phyloP scores from a whole-genome alignment of 2,329 filamentous ascomycete genomes.

The Xylogone sp. region DNA sequence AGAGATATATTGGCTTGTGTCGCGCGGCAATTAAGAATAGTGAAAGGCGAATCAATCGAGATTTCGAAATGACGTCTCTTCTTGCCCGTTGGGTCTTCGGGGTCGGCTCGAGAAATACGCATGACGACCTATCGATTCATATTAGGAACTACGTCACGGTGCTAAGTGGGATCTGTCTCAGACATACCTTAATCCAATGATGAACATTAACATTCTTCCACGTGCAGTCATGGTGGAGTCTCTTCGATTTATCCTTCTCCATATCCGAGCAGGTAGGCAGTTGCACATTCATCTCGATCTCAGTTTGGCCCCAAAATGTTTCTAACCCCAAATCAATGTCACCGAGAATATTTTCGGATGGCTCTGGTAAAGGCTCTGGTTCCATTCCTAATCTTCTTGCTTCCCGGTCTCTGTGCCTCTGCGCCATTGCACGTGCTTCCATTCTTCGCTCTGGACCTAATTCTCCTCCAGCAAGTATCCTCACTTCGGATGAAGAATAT shows the following conservation, averaged over 20 bases:
- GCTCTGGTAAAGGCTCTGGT: slow-evolving; percentile 21
- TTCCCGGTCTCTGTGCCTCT: slow-evolving; percentile 36
- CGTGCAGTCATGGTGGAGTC: slow-evolving; percentile 68
- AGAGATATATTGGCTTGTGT: slow-evolving; percentile 67
- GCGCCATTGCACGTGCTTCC: slow-evolving; percentile 28
- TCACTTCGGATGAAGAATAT: slow-evolving; percentile 63
- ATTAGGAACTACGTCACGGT: slow-evolving; percentile 1
- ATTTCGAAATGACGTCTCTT: slow-evolving; percentile 74
- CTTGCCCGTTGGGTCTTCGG: slow-evolving; percentile 48
- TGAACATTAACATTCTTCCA: slow-evolving; percentile 72
- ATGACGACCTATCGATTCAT: slow-evolving; percentile 58
- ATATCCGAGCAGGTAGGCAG: slow-evolving; percentile 67
- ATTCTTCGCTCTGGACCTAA: slow-evolving; percentile 46
- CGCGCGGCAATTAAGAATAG: slow-evolving; percentile 69
- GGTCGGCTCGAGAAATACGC: slow-evolving; percentile 66
- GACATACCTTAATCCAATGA: slow-evolving; percentile 70
- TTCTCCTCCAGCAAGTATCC: slow-evolving; percentile 63
- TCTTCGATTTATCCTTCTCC: slow-evolving; percentile 56
- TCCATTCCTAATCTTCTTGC: slow-evolving; percentile 51
- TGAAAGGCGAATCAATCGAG: slow-evolving; percentile 73
- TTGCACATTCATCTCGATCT: slow-evolving; percentile 74
- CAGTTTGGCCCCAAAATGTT: slow-evolving; percentile 56
- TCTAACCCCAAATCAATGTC: slow-evolving; percentile 53
- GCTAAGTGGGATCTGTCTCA: not conserved
- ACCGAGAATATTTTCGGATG: slow-evolving; percentile 59